Evolutionary conservation across 1,284 basidiomycete genomes (phyloP), one percentile per base, ranked within the genome.

Genomic region (Ustilago bromivora): DNA sequence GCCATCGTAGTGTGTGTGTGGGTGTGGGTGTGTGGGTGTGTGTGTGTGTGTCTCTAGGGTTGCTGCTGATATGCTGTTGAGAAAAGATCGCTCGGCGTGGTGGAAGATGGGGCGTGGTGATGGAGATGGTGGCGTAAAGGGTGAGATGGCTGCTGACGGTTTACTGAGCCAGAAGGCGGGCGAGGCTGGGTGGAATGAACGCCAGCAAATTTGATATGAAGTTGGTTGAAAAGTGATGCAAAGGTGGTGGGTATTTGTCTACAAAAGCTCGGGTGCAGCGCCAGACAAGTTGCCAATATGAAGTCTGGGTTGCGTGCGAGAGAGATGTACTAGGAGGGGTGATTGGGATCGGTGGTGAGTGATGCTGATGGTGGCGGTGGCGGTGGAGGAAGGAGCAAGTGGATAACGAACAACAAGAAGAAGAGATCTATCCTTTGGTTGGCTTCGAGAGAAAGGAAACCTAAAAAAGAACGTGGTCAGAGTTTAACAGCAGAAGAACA

Each of bases 1-100:
- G 71, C 54, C 71, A 73, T 73, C 11, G 10, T 61, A 15, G 23
- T 12, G 36, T 12, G 28, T 51, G 19, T 40, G 8, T 28, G 17
- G 5, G 32, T n/a, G 35, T 47, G 13, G 2, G 32, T 51, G 23
- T 28, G 47, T 51, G 46, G 0, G 19, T 12, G n/a, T 17, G 15
- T 47, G 19, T 1, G 19, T 19, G 19, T 19, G 19, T 19, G 19
- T 19, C 1, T 10, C 4, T 40, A 10, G 38, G 11, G 38, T 15
- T 47, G 46, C 13, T 28, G 23, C 23, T 28, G 19, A 47, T 47
- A 23, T 9, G 46, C 17, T 47, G 46, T 47, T 47, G 46, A 40
- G 38, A 11, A 10, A 2, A 40, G 38, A 40, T 40, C 11, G 15
- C 38, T 40, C 11, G 38, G 10, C 19, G n/a, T 7, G 46, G 10